Base-by-base conservation (phyloP, 1,139 yeast genomes). In the Zygosaccharomyces sapae region DNA sequence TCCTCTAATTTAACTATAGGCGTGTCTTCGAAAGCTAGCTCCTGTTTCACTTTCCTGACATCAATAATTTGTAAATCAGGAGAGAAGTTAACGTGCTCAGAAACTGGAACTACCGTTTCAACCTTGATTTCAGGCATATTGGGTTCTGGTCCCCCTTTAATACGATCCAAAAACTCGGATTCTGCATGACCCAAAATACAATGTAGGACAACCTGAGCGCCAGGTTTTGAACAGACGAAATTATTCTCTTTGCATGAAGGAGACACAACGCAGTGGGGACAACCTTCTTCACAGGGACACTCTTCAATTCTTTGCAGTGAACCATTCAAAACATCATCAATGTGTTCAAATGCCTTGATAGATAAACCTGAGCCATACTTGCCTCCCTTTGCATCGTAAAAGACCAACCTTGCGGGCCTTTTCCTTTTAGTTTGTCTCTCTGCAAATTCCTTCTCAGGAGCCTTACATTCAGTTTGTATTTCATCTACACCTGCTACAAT, bases 401-500 rank as follows among this genome's bases (percentile, higher is more conserved):
- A 86, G 1, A 90, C 79, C 39, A 92, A 68, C 46, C 98, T 72
- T 0, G 95, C 95, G 0, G 97, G 97, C 39, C 98, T 69, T 50
- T 77, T 76, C 36, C 98, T 71, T 13, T 67, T 67, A 0, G 89
- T 75, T 58, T 83, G 83, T 22, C 87, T 69, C 38, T 76, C 75
- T 1, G 95, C 86, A 72, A 89, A 86, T 61, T 92, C 98, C 61
- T 92, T 92, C 55, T 87, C 95, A 0, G 98, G 97, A 0, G 97
- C 96, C 59, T 92, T 92, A 66, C 98, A 92, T 65, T 92, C 98
- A 0, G 97, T 88, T 46, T 77, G 77, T n/a, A 92, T 75, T 56
- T 90, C 97, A 39, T 84, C 83, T 2, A 78, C 75, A 2, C 81
- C 79, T 20, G 80, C 72, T n/a, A 80, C 80, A 34, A 80, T 74